Percentiles rank a stretch among this genome's conserved stretches.
Conservation (phyloP, 108 stramenopile genomes). For the Cyclotella kingstonii region DNA sequence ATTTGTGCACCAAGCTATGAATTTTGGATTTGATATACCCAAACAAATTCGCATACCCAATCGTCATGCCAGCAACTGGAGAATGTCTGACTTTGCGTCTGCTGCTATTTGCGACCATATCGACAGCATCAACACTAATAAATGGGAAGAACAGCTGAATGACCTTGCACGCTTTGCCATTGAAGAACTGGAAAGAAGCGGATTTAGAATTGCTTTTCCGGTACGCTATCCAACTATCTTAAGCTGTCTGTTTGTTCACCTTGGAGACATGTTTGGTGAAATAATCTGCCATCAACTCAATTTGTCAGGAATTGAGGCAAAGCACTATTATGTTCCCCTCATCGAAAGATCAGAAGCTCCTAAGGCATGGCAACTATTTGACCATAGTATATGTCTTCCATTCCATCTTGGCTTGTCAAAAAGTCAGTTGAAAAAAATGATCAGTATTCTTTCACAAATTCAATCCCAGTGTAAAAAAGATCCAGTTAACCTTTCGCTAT, state of each 20-base stretch:
- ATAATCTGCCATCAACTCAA: not conserved
- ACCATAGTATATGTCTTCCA: not conserved
- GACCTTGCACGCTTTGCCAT: no score
- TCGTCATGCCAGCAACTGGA: constrained; percentile 3
- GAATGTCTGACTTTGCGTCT: constrained; percentile 16
- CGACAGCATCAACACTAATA: not conserved
- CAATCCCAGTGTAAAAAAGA: no score
- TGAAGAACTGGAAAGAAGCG: not conserved
- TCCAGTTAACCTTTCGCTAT: no score
- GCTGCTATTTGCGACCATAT: constrained; percentile 12
- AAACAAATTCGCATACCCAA: not conserved
- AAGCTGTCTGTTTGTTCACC: no score
- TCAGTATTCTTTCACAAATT: no score
- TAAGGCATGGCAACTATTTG: constrained; percentile 1
- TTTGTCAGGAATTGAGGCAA: constrained; percentile 1
- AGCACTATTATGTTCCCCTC: not conserved
- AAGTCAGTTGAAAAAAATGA: no score
- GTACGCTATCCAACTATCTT: not conserved
- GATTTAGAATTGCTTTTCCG: not conserved
- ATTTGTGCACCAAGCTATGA: constrained; percentile 1
- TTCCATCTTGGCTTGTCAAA: constrained; percentile 6
- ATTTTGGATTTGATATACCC: not conserved
- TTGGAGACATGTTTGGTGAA: not conserved
- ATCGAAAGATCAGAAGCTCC: not conserved
- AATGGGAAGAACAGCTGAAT: not conserved